Evolutionary conservation across 2,329 filamentous ascomycete genomes (phyloP), one percentile per base, ranked within the genome.

Genomic region (Fusarium sp.): DNA sequence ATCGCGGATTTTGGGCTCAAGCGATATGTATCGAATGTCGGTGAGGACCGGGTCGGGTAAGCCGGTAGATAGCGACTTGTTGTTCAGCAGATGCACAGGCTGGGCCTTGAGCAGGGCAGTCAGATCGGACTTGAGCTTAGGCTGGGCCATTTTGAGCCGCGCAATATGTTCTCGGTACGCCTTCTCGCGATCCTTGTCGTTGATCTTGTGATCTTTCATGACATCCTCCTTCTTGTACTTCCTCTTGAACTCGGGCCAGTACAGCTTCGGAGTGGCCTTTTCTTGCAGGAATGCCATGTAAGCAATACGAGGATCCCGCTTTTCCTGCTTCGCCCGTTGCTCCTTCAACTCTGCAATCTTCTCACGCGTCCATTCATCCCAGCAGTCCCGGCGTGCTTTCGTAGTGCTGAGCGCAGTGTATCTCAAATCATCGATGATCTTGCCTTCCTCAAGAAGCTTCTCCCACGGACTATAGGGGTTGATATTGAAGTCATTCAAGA

Each of bases 161-260:
- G 82, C 86, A 69, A 93, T 84, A 74, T 93, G 89, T 61, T 96
- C 93, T 59, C 93, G 87, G 77, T 95, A 97, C 55, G 88, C 84
- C 80, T 92, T 94, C 77, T 97, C 93, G 34, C 91, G 87, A 55
- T 95, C 93, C 78, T 91, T 93, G 75, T 95, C 93, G 34, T 84
- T 82, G 25, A 94, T 83, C 53, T 85, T 87, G 30, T 88, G 83
- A 63, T 95, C 92, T 65, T 90, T 92, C 92, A 99, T 94, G 55
- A 90, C 87, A 0, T 87, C 80, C 69, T 97, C 94, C 70, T 92
- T 94, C 71, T 91, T 92, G 80, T 89, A 96, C 78, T 98, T 99
- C 34, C 96, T 87, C 74, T 93, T 93, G 81, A 99, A 99, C 78
- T 99, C 96, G 1, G 93, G 91, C 96, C 96, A 99, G 84, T 97